Conservation (phyloP, 306 rosid genomes). For the Mimosa pudica region DNA sequence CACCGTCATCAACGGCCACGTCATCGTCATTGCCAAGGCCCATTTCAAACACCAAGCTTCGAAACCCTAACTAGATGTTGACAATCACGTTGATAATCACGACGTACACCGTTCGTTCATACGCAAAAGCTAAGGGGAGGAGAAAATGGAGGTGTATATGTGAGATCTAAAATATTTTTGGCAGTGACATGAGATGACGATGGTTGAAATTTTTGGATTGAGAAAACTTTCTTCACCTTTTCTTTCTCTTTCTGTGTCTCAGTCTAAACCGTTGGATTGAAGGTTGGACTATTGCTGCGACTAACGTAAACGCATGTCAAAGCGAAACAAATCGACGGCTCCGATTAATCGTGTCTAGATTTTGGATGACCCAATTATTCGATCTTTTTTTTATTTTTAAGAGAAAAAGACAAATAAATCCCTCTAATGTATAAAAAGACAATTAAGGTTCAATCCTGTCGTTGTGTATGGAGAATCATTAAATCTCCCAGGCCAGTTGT, state of each 20-base stretch:
- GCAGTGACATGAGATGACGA: not conserved
- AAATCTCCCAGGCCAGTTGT: too few species aligned
- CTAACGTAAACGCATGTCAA: not conserved
- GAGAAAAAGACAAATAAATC: too few species aligned
- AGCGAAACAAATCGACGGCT: not conserved
- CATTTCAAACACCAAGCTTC: slow-evolving; percentile 44
- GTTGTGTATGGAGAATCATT: too few species aligned
- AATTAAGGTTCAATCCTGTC: too few species aligned
- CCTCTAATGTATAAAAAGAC: too few species aligned
- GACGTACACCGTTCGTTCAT: not conserved
- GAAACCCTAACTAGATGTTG: slow-evolving; percentile 49
- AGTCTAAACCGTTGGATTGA: not conserved
- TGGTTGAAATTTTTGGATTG: not conserved
- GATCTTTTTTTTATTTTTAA: not conserved
- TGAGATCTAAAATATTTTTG: not conserved
- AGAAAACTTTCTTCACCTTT: not conserved
- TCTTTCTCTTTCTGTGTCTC: not conserved
- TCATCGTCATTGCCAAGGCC: slow-evolving; percentile 71
- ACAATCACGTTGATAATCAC: not conserved
- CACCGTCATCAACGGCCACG: slow-evolving; percentile 56
- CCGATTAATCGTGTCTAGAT: not conserved
- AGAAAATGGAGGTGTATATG: not conserved
- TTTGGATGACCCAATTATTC: not conserved
- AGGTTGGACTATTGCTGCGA: not conserved
- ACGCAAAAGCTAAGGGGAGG: not conserved